Base-by-base conservation (phyloP, 1,139 yeast species). In the Lizanozyma gosingica region DNA sequence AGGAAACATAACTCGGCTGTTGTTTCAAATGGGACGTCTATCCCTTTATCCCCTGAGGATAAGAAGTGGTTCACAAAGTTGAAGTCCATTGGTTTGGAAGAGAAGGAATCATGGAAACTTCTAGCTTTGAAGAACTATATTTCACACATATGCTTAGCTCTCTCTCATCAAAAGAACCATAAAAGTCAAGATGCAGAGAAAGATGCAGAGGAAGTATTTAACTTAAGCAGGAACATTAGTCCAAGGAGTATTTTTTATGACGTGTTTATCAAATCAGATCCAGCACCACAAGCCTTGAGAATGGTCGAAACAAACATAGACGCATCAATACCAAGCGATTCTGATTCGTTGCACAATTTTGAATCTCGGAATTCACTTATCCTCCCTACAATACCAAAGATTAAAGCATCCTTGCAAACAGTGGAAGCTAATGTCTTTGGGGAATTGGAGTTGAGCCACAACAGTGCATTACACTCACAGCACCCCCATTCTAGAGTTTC, bases 101-200 rank as follows among this genome's bases (percentile, higher is more conserved):
- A 78, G 15, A 71, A 67, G 14, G 95, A 88, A 40, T 54, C 86
- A 17, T 90, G 97, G 97, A 92, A 90, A 58, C 63, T 92, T 4
- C 78, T 80, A 33, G 74, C 75, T 8, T 54, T 87, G 40, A 67
- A 90, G 43, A 81, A 80, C 36, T 85, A 87, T 50, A 73, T 88
- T 4, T 71, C 64, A 49, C 75, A 80, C 44, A 78, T 22, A 22
- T 6, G 29, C 11, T 22, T 22, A 22, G 29, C 29, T 22, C 29
- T 22, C 11, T 22, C 29, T 6, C 29, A 22, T 22, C 29, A 22
- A 22, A 22, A 16, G 29, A 35, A 35, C 34, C 34, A 35, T 17
- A 18, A 18, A 18, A 9, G 4, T 3, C 35, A 16, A 1, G 42
- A 47, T 11, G 43, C 40, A 35, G 44, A 42, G 27, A 39, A 44